phyloP scores from a whole-genome alignment of 1,284 basidiomycete genomes.

The Sporisorium graminicola region DNA sequence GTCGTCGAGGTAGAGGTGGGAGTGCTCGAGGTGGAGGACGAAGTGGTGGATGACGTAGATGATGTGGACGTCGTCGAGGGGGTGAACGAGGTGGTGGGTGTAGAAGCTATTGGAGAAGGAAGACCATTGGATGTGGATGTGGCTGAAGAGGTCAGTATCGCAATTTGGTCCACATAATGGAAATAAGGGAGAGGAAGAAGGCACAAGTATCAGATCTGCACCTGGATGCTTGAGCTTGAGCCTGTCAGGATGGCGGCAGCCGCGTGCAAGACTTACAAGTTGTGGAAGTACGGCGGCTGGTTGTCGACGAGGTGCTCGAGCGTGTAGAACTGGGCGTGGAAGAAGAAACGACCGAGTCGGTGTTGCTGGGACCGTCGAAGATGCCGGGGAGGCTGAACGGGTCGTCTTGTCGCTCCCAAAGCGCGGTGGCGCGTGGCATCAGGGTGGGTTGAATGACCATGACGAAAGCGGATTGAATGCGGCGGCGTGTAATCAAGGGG shows the following conservation, averaged over 20 bases:
- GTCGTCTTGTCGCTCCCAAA: slow-evolving; percentile 35
- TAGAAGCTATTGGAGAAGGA: slow-evolving; percentile 22
- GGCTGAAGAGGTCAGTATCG: slow-evolving; percentile 14
- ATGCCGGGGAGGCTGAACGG: slow-evolving; percentile 14
- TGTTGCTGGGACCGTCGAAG: slow-evolving; percentile 21
- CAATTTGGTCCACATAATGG: not conserved
- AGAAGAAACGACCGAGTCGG: slow-evolving; percentile 21
- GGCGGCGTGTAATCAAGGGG: not conserved
- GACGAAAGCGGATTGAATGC: not conserved
- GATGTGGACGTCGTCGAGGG: slow-evolving; percentile 17
- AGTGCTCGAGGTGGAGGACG: slow-evolving; percentile 24
- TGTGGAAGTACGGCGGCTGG: slow-evolving; percentile 1
- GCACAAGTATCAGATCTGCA: slow-evolving; percentile 5
- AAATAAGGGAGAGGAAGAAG: not conserved
- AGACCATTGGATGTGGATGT: slow-evolving; percentile 18
- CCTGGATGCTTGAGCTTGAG: not conserved
- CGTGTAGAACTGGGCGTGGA: slow-evolving; percentile 9
- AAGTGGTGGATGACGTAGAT: slow-evolving; percentile 10
- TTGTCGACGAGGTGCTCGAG: not conserved
- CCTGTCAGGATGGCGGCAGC: not conserved
- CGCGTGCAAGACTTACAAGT: slow-evolving; percentile 24
- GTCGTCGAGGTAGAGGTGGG: slow-evolving; percentile 21
- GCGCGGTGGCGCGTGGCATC: slow-evolving; percentile 20
- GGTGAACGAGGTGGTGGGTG: slow-evolving; percentile 16
- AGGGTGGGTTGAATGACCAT: slow-evolving; percentile 39